Evolutionary conservation across 1,284 basidiomycete genomes (phyloP).

Genomic region (Ceratobasidium sp.): DNA sequence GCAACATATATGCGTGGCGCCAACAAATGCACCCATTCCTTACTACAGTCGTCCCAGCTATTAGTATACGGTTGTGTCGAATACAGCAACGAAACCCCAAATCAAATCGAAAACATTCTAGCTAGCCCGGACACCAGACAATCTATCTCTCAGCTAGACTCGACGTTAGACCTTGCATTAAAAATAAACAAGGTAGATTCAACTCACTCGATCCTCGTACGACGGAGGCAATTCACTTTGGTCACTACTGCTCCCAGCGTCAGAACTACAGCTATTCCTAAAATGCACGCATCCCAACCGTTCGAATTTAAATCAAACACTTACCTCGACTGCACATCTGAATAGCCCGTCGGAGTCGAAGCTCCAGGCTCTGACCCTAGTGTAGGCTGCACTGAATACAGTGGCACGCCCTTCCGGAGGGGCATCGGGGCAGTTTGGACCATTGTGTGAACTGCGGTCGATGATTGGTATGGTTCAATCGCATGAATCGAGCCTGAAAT

Average conservation of each 20-base stretch:
- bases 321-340: not conserved
- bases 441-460: not conserved
- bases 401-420: not conserved
- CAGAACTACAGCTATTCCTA: not conserved
- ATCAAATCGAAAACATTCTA: no score
- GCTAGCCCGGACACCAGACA: not conserved
- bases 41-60: no score
- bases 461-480: conserved; percentile 5
- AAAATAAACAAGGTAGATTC: not conserved
- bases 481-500: not conserved
- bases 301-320: not conserved
- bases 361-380: not conserved
- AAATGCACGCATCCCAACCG: not conserved
- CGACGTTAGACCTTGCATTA: not conserved
- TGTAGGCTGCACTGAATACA: not conserved
- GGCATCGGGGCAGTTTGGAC: not conserved
- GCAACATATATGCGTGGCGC: no score
- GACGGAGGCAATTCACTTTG: not conserved
- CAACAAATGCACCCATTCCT: no score
- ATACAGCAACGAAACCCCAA: no score
- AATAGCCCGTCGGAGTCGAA: not conserved
- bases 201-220: conserved; percentile 12
- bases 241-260: not conserved
- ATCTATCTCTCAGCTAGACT: not conserved
- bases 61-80: no score